Evolutionary conservation across 495 filamentous ascomycete species (phyloP).

Genomic region (Neurospora hispaniola): DNA sequence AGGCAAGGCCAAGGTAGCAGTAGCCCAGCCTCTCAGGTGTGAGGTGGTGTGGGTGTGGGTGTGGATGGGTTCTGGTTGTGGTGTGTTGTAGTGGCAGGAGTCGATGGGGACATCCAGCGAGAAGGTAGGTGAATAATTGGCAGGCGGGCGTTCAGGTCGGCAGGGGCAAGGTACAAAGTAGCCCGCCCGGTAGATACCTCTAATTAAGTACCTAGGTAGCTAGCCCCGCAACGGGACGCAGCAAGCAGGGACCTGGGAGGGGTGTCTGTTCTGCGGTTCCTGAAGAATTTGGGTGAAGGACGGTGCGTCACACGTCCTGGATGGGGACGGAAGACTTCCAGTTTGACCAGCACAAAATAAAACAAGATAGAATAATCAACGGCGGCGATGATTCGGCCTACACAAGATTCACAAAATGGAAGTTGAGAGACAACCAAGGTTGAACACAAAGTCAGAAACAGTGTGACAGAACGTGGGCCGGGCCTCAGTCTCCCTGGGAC

Average conservation of each 20-base stretch:
- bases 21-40: neutral
- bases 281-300: neutral
- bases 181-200: too few species aligned
- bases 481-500: neutral
- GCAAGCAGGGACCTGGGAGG: neutral
- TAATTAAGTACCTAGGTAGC: neutral
- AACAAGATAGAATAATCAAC: neutral
- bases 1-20: neutral
- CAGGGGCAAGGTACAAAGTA: neutral
- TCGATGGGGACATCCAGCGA: neutral
- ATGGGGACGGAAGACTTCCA: neutral
- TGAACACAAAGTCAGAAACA: neutral
- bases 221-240: neutral
- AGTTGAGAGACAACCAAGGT: neutral
- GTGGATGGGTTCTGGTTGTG: neutral
- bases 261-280: neutral
- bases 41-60: neutral
- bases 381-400: neutral
- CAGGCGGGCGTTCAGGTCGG: neutral
- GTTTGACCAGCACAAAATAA: neutral
- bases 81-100: neutral
- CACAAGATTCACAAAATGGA: neutral
- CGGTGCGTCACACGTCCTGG: neutral
- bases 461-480: neutral
- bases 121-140: neutral